These are phyloP conservation scores for Saccharomyces hybrid DNA, from an alignment of 1,139 yeast genomes.

Conservation along the genomic window DNA sequence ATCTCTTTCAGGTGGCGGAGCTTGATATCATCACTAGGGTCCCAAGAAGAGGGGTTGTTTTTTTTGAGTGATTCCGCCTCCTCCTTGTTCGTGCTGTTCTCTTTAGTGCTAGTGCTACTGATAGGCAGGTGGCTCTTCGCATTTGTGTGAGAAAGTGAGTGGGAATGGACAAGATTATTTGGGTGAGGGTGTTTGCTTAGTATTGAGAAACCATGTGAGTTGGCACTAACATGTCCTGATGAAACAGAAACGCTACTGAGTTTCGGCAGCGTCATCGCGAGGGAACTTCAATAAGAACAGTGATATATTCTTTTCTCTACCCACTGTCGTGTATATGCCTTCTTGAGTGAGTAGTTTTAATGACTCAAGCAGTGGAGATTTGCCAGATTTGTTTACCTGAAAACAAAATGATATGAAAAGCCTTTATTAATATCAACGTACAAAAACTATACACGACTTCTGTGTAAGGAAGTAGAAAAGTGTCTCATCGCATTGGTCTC, in stretches of 20 bases:
- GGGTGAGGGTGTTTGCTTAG: neutral
- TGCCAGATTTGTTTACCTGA: neutral
- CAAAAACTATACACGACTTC: neutral
- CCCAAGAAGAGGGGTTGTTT: constrained; percentile 61
- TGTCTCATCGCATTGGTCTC: neutral
- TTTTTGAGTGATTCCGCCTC: neutral
- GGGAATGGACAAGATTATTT: neutral
- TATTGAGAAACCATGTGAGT: neutral
- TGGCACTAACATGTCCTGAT: neutral
- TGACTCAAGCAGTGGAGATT: neutral
- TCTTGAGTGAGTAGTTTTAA: neutral
- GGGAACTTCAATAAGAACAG: neutral
- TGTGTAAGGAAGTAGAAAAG: neutral
- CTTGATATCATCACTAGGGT: constrained; percentile 61
- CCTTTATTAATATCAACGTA: neutral
- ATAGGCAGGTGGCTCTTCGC: neutral
- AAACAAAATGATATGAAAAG: neutral
- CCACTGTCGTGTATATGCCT: neutral
- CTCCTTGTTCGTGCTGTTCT: neutral
- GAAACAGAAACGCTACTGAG: neutral
- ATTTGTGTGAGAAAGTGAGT: neutral
- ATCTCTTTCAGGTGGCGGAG: constrained; percentile 64
- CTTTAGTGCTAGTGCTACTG: neutral
- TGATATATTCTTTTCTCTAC: neutral
- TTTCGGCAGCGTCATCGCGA: neutral